Evolutionary conservation across 352 stramenopile species (phyloP), one percentile per base, ranked within the genome.

Genomic region (Sclerospora graminicola): DNA sequence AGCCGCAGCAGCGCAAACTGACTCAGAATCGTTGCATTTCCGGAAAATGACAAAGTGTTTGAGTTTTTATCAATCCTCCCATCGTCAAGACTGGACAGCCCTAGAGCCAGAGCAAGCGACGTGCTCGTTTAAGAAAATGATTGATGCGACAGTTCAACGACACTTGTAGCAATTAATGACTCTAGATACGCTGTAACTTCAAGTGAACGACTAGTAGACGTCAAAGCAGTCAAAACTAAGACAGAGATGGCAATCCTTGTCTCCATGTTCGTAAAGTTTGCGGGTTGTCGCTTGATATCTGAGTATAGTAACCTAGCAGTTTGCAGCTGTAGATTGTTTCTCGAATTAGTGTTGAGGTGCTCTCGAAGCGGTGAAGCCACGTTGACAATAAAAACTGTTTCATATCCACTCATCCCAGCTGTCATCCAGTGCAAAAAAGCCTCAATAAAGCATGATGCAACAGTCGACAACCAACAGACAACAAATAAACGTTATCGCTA

Each of bases 341-440:
- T n/a, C n/a, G n/a, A n/a, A n/a, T n/a, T n/a, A n/a, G n/a, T n/a
- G n/a, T n/a, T n/a, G n/a, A n/a, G n/a, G n/a, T n/a, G n/a, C n/a
- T n/a, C n/a, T n/a, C n/a, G n/a, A 27, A 72, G 35, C 1, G 44
- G 26, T 19, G 37, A 23, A 13, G 52, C 58, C 18, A 65, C 42
- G 31, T 62, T 69, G 0, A 32, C 45, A 14, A 72, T 47, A 39
- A 67, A 76, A 10, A 52, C 41, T 7, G 61, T n/a, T n/a, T n/a
- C n/a, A n/a, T n/a, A n/a, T n/a, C n/a, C n/a, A n/a, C n/a, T n/a
- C n/a, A n/a, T n/a, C n/a, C n/a, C n/a, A n/a, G n/a, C n/a, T n/a
- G n/a, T n/a, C n/a, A n/a, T n/a, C n/a, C n/a, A n/a, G n/a, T n/a
- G n/a, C n/a, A n/a, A n/a, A n/a, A n/a, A n/a, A n/a, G n/a, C n/a